Percentiles rank a stretch among this genome's conserved stretches.
Evolutionary conservation across 495 filamentous ascomycete genomes (phyloP).

Genomic region (Aspergillus sclerotiicarbonarius): DNA sequence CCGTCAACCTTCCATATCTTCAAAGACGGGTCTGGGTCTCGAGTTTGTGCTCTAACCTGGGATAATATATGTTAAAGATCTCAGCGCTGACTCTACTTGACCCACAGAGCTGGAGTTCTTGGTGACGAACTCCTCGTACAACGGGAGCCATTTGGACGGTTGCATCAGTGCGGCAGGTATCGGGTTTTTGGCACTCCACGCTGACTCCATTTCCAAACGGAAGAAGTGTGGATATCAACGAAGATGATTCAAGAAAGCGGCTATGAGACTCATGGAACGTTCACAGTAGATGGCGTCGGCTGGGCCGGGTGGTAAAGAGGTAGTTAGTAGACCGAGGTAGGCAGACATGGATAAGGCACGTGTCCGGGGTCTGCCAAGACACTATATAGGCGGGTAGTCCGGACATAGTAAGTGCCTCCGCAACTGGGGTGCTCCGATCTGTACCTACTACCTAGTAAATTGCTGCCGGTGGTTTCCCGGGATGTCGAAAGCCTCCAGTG

Average conservation of each 20-base stretch:
- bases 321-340: background rate
- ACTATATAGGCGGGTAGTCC: no score
- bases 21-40: background rate
- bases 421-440: no score
- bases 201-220: slow-evolving; percentile 33
- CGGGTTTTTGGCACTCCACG: slow-evolving; percentile 27
- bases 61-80: slow-evolving; percentile 92
- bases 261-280: background rate
- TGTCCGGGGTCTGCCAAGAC: slow-evolving; percentile 29
- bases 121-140: slow-evolving; percentile 90
- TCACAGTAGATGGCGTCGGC: background rate
- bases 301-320: background rate
- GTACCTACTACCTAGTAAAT: no score
- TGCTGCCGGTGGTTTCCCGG: no score
- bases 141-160: slow-evolving; percentile 70
- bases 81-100: slow-evolving; percentile 88
- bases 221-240: background rate
- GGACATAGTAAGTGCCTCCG: no score
- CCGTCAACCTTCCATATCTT: slow-evolving; percentile 3
- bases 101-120: slow-evolving; percentile 89
- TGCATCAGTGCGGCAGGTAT: slow-evolving; percentile 42
- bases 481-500: no score
- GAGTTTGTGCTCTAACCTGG: slow-evolving; percentile 56
- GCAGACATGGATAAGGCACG: slow-evolving; percentile 17
- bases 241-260: background rate